Evolutionary conservation across 78 protist genomes (phyloP), one percentile per base, ranked within the genome.

Genomic region (Pigoraptor vietnamica): DNA sequence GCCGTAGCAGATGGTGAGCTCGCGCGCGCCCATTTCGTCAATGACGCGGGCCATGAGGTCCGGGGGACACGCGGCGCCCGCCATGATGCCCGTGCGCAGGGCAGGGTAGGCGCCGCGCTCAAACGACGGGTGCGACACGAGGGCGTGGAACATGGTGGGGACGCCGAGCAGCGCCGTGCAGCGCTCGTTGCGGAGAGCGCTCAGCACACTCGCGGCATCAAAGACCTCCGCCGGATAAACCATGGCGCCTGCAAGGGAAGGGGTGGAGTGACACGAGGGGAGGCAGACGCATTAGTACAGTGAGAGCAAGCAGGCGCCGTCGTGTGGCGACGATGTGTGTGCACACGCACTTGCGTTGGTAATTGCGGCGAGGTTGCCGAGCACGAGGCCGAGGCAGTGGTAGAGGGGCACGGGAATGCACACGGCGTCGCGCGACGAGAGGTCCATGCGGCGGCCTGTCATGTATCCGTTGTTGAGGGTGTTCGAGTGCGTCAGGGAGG

Each of bases 331-430:
- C n/a, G n/a, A n/a, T n/a, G n/a, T n/a, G n/a, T n/a, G n/a, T n/a
- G n/a, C n/a, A 37, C 35, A n/a, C 56, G 19, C 56, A 39, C 87
- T 23, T 38, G 35, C 79, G 14, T 39, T 33, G 9, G 90, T 40
- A 9, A 92, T 23, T 40, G 82, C 91, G 2, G 93, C 93, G 24
- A 93, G 81, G 37, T 39, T 87, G 24, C 96, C 96, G 79, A 95
- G 2, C 23, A 95, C 96, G 35, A 92, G 32, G 38, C 98, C 98
- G 84, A 96, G 95, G 37, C 97, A 95, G 86, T 95, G 96, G 91
- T 94, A 96, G 33, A 96, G 94, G 29, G 98, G 98, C 23, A 96
- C 98, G 35, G 98, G 98, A 2, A 96, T 48, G 91, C 96, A 94
- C 38, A 96, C 56, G 55, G 36, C 34, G 39, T 93, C 96, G 0